A percentile compares a stretch with the other conserved stretches of the same genome.
phyloP scores from a whole-genome alignment of 441 rosid species.

The Isatis lusitanica region DNA sequence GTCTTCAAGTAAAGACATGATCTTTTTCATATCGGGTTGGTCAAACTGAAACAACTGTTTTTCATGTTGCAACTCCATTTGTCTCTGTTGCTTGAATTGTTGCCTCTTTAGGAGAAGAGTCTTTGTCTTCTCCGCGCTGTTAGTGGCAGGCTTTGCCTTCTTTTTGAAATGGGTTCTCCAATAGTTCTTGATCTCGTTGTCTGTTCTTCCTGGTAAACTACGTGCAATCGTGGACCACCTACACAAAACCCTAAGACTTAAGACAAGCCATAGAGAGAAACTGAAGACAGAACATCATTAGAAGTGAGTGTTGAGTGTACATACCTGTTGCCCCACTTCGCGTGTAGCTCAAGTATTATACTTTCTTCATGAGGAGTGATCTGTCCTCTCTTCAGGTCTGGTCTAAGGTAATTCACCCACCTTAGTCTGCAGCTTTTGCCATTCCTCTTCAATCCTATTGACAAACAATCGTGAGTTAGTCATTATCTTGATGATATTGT shows the following conservation, averaged over 20 bases:
- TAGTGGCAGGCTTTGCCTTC: neutral
- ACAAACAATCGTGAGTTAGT: neutral
- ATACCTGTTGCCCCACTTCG: neutral
- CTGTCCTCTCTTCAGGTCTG: neutral
- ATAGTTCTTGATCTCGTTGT: constrained; percentile 1
- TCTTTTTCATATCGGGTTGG: constrained; percentile 8
- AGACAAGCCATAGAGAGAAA: neutral
- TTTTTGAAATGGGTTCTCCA: constrained; percentile 9
- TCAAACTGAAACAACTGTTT: neutral
- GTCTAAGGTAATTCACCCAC: neutral
- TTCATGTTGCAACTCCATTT: neutral
- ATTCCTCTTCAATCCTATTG: neutral
- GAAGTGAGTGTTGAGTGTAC: too few species aligned
- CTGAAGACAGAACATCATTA: neutral
- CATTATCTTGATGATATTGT: neutral
- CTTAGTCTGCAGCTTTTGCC: neutral
- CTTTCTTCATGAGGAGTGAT: neutral
- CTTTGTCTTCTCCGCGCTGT: neutral
- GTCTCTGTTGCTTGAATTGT: neutral
- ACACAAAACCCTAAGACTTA: neutral
- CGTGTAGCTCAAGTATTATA: neutral
- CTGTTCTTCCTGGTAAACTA: constrained; percentile 12
- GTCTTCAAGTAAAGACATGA: neutral
- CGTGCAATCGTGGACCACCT: constrained; percentile 5
- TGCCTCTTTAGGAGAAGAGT: neutral